Conservation (phyloP, 2,329 filamentous ascomycete species). For the Curvularia hawaiiensis region DNA sequence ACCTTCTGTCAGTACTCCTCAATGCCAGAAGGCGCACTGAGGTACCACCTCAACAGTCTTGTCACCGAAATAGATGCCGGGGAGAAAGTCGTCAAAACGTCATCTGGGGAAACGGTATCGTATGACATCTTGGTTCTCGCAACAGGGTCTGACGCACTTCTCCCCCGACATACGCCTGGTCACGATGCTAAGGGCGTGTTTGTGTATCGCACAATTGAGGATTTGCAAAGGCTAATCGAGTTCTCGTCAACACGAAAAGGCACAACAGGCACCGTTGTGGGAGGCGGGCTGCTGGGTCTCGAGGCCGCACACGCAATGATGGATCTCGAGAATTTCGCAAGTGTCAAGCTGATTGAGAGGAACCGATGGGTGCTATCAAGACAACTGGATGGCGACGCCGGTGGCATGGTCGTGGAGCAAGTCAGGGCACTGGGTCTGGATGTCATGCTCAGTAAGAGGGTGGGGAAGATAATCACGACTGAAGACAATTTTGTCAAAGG, state of each 20-base stretch:
- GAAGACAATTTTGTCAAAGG: slow-evolving; percentile 71
- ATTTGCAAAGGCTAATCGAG: slow-evolving; percentile 76
- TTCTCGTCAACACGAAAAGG: slow-evolving; percentile 72
- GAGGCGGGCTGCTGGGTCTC: slow-evolving; percentile 81
- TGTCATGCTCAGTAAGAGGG: slow-evolving; percentile 76
- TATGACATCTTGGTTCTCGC: slow-evolving; percentile 86
- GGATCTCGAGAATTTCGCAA: slow-evolving; percentile 75
- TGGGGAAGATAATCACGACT: slow-evolving; percentile 73
- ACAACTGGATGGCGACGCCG: slow-evolving; percentile 82
- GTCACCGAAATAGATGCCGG: slow-evolving; percentile 70
- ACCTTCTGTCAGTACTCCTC: slow-evolving; percentile 62
- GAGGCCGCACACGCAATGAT: slow-evolving; percentile 94
- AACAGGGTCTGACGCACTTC: slow-evolving; percentile 82
- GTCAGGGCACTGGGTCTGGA: slow-evolving; percentile 80
- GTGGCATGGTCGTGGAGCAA: slow-evolving; percentile 80
- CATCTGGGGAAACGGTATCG: slow-evolving; percentile 68
- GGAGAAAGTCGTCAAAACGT: slow-evolving; percentile 71
- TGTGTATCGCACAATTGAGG: slow-evolving; percentile 85
- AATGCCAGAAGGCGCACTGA: slow-evolving; percentile 69
- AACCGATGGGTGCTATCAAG: slow-evolving; percentile 82
- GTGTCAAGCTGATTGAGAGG: slow-evolving; percentile 80
- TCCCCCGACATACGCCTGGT: slow-evolving; percentile 74
- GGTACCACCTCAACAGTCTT: slow-evolving; percentile 75
- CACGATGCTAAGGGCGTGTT: slow-evolving; percentile 84
- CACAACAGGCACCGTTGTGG: slow-evolving; percentile 75